A percentile compares a stretch with the other conserved stretches of the same genome.
These are phyloP conservation scores for Fragaria nilgerrensis DNA, from an alignment of 306 rosid genomes.

Conservation along the genomic window DNA sequence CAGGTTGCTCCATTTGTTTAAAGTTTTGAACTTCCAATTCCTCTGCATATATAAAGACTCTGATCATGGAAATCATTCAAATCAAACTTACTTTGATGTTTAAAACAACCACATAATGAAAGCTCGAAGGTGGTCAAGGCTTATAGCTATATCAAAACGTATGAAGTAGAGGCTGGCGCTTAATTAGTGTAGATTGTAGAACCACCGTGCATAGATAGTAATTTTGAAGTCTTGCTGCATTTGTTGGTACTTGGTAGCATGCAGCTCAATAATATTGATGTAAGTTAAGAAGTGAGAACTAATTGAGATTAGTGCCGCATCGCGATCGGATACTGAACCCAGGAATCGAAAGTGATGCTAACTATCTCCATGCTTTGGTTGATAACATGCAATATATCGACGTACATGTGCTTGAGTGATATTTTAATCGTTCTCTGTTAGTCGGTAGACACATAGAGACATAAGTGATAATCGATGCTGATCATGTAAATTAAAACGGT, in stretches of 20 bases:
- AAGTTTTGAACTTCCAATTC: background rate
- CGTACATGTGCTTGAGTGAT: background rate
- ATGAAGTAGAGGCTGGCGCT: background rate
- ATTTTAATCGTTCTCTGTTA: background rate
- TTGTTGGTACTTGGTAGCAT: background rate
- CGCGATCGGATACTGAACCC: background rate
- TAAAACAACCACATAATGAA: background rate
- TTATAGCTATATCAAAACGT: background rate
- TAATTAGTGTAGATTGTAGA: background rate
- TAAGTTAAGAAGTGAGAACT: no score
- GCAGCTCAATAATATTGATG: background rate
- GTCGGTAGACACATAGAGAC: background rate
- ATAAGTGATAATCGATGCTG: background rate
- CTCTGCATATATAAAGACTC: background rate
- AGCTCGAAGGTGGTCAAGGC: background rate
- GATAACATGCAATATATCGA: background rate
- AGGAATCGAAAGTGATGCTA: background rate
- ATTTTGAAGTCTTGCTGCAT: background rate
- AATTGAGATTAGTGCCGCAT: background rate
- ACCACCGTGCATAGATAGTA: background rate
- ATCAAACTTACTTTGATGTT: background rate
- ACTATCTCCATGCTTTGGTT: background rate
- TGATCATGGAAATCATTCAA: background rate
- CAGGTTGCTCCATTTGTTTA: background rate
- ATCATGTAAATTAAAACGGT: background rate